Evolutionary conservation across 2,329 filamentous ascomycete species (phyloP).

Genomic region (Periconia macrospinosa): DNA sequence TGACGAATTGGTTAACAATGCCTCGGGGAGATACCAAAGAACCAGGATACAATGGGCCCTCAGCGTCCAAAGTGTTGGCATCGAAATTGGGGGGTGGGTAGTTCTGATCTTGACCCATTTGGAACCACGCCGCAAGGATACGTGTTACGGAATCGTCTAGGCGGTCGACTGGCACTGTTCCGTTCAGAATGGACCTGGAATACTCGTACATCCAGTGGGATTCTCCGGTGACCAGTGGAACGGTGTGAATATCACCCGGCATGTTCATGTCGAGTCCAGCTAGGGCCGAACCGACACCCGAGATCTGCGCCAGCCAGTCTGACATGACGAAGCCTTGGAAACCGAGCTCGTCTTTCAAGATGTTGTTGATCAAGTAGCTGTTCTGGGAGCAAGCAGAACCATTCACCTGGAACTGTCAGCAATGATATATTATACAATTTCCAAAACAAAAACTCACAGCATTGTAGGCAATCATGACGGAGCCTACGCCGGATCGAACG

Average conservation of each 20-base stretch:
- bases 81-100: constrained; percentile 49
- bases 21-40: constrained; percentile 60
- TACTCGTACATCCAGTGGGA: constrained; percentile 71
- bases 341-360: constrained; percentile 84
- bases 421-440: not conserved
- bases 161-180: constrained; percentile 76
- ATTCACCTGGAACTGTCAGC: constrained; percentile 41
- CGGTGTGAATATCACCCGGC: constrained; percentile 67
- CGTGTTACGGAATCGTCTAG: constrained; percentile 87
- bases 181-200: constrained; percentile 76
- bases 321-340: constrained; percentile 89
- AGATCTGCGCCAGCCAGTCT: constrained; percentile 85
- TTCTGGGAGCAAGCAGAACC: constrained; percentile 67
- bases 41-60: constrained; percentile 41
- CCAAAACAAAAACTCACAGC: constrained; percentile 31
- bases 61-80: constrained; percentile 36
- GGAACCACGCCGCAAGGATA: constrained; percentile 86
- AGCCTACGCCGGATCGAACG: constrained; percentile 73
- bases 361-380: constrained; percentile 76
- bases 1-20: constrained; percentile 70
- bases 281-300: constrained; percentile 75
- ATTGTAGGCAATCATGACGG: constrained; percentile 81
- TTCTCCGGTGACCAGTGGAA: constrained; percentile 49
- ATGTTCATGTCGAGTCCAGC: constrained; percentile 83
- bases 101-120: constrained; percentile 42